Evolutionary conservation across 2,329 filamentous ascomycete genomes (phyloP).

Genomic region (Colletotrichum eleusines): DNA sequence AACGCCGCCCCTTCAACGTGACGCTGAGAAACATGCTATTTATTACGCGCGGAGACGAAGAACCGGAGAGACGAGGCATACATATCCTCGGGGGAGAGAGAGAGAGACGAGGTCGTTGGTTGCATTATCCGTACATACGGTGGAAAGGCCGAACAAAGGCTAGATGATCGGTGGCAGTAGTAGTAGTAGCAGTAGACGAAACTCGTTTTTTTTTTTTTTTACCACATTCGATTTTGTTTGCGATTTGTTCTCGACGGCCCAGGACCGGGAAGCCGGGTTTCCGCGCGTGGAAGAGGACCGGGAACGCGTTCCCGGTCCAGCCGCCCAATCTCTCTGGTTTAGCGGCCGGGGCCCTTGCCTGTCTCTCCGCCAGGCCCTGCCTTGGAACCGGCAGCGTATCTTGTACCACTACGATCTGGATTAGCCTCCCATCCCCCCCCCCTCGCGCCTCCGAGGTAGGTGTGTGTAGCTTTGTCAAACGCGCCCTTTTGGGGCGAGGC

Average conservation of each 20-base stretch:
- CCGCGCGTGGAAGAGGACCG: slow-evolving; percentile 9
- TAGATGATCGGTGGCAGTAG: too few species aligned
- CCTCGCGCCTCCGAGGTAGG: too few species aligned
- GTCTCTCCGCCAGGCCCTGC: neutral
- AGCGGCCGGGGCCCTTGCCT: too few species aligned
- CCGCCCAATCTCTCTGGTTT: slow-evolving; percentile 1
- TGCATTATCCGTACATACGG: neutral
- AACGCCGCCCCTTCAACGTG: slow-evolving; percentile 42
- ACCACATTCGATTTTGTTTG: slow-evolving; percentile 21
- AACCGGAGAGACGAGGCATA: slow-evolving; percentile 3
- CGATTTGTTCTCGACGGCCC: neutral
- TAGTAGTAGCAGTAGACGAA: slow-evolving; percentile 33
- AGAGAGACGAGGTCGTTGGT: slow-evolving; percentile 4
- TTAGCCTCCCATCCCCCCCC: neutral
- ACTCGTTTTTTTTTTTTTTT: slow-evolving; percentile 5
- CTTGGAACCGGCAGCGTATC: neutral
- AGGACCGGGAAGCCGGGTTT: slow-evolving; percentile 36
- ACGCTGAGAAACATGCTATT: slow-evolving; percentile 39
- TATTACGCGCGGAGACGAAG: slow-evolving; percentile 7
- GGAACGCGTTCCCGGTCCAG: slow-evolving; percentile 32
- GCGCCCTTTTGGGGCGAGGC: neutral
- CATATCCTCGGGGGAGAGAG: neutral
- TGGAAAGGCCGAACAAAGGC: neutral
- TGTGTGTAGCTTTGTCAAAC: neutral
- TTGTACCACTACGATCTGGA: neutral